Percentiles rank a stretch among this genome's conserved stretches.
phyloP scores from a whole-genome alignment of 1,284 basidiomycete species.

The Vanrija pseudolonga region DNA sequence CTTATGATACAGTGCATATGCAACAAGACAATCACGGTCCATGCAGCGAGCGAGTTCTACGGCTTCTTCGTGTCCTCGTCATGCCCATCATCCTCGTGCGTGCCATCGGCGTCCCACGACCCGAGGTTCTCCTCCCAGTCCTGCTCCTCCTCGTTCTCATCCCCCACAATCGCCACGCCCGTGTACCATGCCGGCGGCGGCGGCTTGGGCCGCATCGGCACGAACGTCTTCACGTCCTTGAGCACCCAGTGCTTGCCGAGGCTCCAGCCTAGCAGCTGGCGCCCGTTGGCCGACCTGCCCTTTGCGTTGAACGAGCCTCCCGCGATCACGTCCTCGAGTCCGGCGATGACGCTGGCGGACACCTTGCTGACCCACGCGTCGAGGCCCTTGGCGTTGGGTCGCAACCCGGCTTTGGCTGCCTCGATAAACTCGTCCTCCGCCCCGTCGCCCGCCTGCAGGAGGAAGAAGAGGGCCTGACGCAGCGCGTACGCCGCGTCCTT shows the following conservation, averaged over 20 bases:
- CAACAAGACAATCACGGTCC: no score
- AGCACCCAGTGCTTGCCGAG: conserved; percentile 5
- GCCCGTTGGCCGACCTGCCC: neutral
- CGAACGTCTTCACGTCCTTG: no score
- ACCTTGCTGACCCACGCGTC: neutral
- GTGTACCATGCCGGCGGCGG: no score
- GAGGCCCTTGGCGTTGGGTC: neutral
- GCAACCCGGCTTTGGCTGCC: neutral
- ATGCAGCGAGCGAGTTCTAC: no score
- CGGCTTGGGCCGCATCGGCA: no score
- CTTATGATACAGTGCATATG: no score
- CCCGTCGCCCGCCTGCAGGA: neutral
- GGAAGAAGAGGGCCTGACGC: conserved; percentile 11
- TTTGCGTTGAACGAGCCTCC: neutral
- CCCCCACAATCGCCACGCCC: no score
- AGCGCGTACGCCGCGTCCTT: conserved; percentile 11
- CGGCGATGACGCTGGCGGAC: neutral
- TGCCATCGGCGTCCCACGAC: no score
- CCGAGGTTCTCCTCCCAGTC: no score
- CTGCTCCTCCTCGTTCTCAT: no score
- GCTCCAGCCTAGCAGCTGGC: neutral
- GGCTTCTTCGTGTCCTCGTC: no score
- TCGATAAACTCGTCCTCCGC: neutral
- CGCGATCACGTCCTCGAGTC: neutral
- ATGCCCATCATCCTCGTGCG: no score